Evolutionary conservation across 805 yeast species (phyloP).

Genomic region (Schizosaccharomyces cryophilus): DNA sequence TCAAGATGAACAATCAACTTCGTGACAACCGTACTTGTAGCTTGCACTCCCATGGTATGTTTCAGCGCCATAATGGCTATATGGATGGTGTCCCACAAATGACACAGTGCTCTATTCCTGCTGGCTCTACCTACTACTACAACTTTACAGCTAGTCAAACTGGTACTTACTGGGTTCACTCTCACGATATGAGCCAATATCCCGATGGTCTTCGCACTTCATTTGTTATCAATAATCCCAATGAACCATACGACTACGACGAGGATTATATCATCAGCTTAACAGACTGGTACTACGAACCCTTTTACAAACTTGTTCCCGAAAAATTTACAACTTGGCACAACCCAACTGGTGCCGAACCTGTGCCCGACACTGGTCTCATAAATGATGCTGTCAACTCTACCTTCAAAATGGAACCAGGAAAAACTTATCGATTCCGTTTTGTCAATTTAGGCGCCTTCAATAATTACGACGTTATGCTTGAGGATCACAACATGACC

Average conservation of each 20-base stretch:
- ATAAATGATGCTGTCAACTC: constrained; percentile 59
- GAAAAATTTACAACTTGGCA: constrained; percentile 36
- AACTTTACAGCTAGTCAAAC: constrained; percentile 74
- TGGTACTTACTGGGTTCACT: constrained; percentile 94
- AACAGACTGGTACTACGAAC: constrained; percentile 73
- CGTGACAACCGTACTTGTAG: constrained; percentile 36
- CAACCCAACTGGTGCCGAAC: constrained; percentile 97
- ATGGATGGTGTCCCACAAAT: constrained; percentile 86
- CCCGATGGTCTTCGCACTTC: constrained; percentile 53
- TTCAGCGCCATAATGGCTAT: constrained; percentile 44
- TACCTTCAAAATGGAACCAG: constrained; percentile 61
- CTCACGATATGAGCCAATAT: constrained; percentile 73
- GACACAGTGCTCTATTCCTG: constrained; percentile 79
- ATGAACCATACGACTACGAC: constrained; percentile 49
- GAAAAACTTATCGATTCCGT: constrained; percentile 61
- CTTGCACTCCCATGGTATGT: constrained; percentile 84
- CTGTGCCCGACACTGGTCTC: constrained; percentile 62
- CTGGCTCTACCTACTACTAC: constrained; percentile 49
- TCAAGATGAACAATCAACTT: constrained; percentile 51
- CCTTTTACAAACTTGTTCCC: constrained; percentile 24
- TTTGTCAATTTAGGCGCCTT: constrained; percentile 75
- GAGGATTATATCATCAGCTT: constrained; percentile 49
- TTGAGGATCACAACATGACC: constrained; percentile 69
- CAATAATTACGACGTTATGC: constrained; percentile 66
- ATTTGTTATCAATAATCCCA: constrained; percentile 48